Base-by-base conservation (phyloP, 352 stramenopile genomes). In the Thraustotheca clavata region DNA sequence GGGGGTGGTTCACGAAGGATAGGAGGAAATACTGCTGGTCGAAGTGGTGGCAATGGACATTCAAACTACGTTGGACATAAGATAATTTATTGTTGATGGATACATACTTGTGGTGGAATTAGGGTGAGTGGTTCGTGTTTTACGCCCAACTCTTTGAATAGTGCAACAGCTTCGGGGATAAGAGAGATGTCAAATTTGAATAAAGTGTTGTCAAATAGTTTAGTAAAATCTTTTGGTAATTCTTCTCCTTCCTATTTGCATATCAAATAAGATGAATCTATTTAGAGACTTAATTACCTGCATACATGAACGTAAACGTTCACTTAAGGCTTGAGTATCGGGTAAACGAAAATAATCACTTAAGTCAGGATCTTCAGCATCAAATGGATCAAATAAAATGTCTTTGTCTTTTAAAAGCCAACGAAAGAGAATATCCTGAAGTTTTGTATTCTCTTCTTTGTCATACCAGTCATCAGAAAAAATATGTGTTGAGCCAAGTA, bases 121-220 rank as follows among this genome's bases (percentile, higher is more conserved):
- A 98, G 78, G 33, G 84, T 92, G 4, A 98, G 75, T 26, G 95
- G 89, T 67, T 99, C 95, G 69, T 98, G 91, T 70, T 97, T 96
- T 59, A 98, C 87, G 18, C 91, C 81, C 24, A 98, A 78, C 24
- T 89, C 75, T 49, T 87, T 82, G 73, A 98, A 98, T 27, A 98
- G 69, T 62, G 80, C 77, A 27, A 98, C 89, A 11, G 92, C 90
- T 63, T 98, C 89, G 6, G 94, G 92, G 60, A 98, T 96, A 33
- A 97, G 74, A 63, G 93, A 86, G n/a, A 89, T 97, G 72, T 96
- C 83, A 60, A 98, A 97, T 40, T 93, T 90, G 77, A 98, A 99
- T 0, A 98, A 73, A 22, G 82, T 74, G 67, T 96, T 82, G 48
- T 98, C 92, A 62, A 98, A 97, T 14, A 99, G 81, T 38, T 84